Base-by-base conservation (phyloP, 2,329 filamentous ascomycete genomes). In the Cytospora piceae region DNA sequence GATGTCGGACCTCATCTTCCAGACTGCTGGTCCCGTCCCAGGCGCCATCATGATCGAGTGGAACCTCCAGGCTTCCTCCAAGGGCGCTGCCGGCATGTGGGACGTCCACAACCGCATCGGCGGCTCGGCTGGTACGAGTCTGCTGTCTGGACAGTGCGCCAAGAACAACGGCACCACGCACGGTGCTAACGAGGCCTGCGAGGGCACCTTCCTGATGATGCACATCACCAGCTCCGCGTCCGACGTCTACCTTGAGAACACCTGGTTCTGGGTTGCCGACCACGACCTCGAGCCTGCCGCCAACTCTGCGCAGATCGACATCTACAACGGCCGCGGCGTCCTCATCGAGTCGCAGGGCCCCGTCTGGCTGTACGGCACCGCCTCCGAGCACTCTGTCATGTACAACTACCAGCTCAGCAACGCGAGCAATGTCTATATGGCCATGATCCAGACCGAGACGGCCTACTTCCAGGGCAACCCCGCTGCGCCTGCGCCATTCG, bases 91-190 rank as follows among this genome's bases (percentile, higher is more conserved):
- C 24, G 94, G 88, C 68, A 88, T 97, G 78, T 99, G 94, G 92
- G 95, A 99, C 73, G 89, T 94, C n/a, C 95, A 99, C 82, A 90
- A 95, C 80, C 92, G 95, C 74, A 87, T 99, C 72, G 94, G 93
- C 72, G 95, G 95, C 53, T 89, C 90, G 63, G 89, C 91, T 5
- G 94, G 94, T 67, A 96, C 94, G 32, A 79, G 91, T 70, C 85
- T 98, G 20, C 92, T 96, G 78, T 90, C 89, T 22, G 84, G 92
- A 76, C 88, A 83, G 63, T 97, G 94, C 81, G 78, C 85, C 76
- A 96, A 96, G 84, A 91, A 89, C 69, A 90, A 91, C 52, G 82
- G 83, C 59, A 79, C 81, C 17, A 84, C 82, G 7, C 87, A 90
- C 59, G 76, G 78, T 4, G 84, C 89, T 70, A 88, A 91, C 69